Evolutionary conservation across 192 early-diverging fungal genomes (phyloP), one percentile per base, ranked within the genome.

Genomic region (Backusella mclennaniae): DNA sequence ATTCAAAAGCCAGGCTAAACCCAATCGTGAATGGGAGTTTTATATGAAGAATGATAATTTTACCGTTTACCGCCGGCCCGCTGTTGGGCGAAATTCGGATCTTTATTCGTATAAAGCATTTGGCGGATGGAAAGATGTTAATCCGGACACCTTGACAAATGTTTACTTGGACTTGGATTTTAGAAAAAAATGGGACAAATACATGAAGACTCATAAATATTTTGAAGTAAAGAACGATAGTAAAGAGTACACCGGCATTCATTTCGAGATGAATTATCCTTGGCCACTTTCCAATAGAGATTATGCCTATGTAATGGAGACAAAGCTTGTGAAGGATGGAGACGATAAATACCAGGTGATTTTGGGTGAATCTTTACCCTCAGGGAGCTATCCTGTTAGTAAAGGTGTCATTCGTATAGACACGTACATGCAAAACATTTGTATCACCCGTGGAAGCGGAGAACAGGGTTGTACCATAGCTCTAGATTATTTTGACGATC

Each of bases 401-500:
- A 86, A 86, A 49, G 85, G 85, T 46, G 76, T 82, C 46, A 82
- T 83, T 36, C 79, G 81, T 49, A 82, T 87, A 19, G 83, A 86
- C 23, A 82, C 85, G 26, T 87, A 86, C 39, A 79, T 83, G n/a
- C 86, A 87, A 69, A 80, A 80, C 53, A 82, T 87, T 15, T 83
- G 82, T 59, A 83, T 87, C 76, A 76, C 86, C 6, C 76, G 11
- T 59, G 53, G 74, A 15, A 77, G 84, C 31, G 78, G 79, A 29
- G 79, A 69, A 52, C 78, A 79, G 23, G 87, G 87, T 26, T 83
- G 85, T 66, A 71, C 77, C 26, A 84, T 88, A 12, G 74, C 77
- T 56, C 76, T 88, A 69, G 82, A 82, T 66, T 88, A 86, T 56
- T 86, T 85, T 80, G 87, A 88, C 70, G 82, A 88, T 56, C 87